Evolutionary conservation across 768 basidiomycete genomes (phyloP).

Genomic region (Filobasidium wieringae): DNA sequence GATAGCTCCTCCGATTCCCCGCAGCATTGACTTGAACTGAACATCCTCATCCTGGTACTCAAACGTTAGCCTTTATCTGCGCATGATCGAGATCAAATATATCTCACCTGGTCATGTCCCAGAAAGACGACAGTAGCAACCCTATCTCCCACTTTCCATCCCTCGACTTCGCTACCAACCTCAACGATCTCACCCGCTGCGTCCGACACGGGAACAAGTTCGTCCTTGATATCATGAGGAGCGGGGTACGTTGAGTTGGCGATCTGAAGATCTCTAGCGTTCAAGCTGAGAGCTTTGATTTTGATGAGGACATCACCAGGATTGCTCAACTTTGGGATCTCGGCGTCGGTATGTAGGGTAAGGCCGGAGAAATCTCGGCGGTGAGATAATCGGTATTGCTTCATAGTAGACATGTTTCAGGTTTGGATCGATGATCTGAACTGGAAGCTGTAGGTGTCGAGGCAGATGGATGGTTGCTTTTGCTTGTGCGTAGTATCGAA

Average conservation of each 20-base stretch:
- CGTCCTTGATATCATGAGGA: conserved; percentile 25
- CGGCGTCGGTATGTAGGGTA: background rate
- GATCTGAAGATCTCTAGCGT: conserved; percentile 36
- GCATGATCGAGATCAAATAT: background rate
- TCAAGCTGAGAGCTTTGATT: conserved; percentile 32
- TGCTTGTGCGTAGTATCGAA: too few relatives aligned
- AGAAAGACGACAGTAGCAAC: conserved; percentile 25
- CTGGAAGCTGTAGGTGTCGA: too few relatives aligned
- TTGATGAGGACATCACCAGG: conserved; percentile 24
- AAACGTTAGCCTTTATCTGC: background rate
- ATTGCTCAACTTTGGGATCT: background rate
- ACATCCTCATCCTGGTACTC: conserved; percentile 27
- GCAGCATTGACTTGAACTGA: conserved; percentile 16
- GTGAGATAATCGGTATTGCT: conserved; percentile 4
- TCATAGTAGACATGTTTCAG: background rate
- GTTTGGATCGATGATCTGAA: too few relatives aligned
- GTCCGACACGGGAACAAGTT: conserved; percentile 24
- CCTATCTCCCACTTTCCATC: conserved; percentile 29
- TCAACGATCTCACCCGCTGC: conserved; percentile 26
- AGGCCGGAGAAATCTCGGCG: conserved; percentile 10
- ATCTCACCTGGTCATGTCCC: conserved; percentile 25
- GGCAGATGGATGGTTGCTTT: too few relatives aligned
- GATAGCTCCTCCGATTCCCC: conserved; percentile 28
- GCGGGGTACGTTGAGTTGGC: conserved; percentile 29
- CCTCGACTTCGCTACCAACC: conserved; percentile 22